Evolutionary conservation across 352 stramenopile species (phyloP).

Genomic region (Phytopythium montanum): DNA sequence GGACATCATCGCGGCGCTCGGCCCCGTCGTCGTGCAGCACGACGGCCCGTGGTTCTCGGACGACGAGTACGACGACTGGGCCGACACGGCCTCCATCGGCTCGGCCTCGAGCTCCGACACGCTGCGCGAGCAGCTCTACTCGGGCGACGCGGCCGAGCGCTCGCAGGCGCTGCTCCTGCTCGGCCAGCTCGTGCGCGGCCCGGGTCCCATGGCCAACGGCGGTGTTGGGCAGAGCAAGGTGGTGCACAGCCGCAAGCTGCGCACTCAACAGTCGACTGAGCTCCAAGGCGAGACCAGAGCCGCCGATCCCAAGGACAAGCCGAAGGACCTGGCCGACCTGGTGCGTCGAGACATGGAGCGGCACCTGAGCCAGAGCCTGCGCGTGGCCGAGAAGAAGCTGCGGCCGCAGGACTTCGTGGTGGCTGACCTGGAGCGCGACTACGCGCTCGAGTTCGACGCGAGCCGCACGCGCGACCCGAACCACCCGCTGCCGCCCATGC

Average conservation of each 20-base stretch:
- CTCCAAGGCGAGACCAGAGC: no score
- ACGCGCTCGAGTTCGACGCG: slow-evolving; percentile 41
- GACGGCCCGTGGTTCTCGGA: slow-evolving; percentile 30
- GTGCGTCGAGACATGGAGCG: slow-evolving; percentile 30
- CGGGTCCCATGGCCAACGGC: not conserved
- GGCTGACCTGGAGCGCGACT: slow-evolving; percentile 37
- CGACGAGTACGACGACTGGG: slow-evolving; percentile 19
- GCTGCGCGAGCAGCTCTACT: slow-evolving; percentile 27
- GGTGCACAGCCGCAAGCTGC: slow-evolving; percentile 12
- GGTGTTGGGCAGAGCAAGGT: slow-evolving; percentile 2
- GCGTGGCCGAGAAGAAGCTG: slow-evolving; percentile 22
- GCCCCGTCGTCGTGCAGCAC: slow-evolving; percentile 35
- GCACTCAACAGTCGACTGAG: not conserved
- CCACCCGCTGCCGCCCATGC: slow-evolving; percentile 39
- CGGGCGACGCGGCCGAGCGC: slow-evolving; percentile 22
- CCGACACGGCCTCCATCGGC: slow-evolving; percentile 18
- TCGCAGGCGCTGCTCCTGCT: slow-evolving; percentile 34
- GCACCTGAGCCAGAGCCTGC: slow-evolving; percentile 31
- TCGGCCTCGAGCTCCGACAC: slow-evolving; percentile 14
- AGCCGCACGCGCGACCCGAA: slow-evolving; percentile 33
- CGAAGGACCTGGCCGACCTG: slow-evolving; percentile 23
- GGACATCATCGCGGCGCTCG: slow-evolving; percentile 44
- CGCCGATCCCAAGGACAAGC: slow-evolving; percentile 2
- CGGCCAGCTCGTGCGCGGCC: slow-evolving; percentile 19
- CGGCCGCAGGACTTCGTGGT: slow-evolving; percentile 17